Base-by-base conservation (phyloP, 768 basidiomycete genomes). In the Mycena latifolia region DNA sequence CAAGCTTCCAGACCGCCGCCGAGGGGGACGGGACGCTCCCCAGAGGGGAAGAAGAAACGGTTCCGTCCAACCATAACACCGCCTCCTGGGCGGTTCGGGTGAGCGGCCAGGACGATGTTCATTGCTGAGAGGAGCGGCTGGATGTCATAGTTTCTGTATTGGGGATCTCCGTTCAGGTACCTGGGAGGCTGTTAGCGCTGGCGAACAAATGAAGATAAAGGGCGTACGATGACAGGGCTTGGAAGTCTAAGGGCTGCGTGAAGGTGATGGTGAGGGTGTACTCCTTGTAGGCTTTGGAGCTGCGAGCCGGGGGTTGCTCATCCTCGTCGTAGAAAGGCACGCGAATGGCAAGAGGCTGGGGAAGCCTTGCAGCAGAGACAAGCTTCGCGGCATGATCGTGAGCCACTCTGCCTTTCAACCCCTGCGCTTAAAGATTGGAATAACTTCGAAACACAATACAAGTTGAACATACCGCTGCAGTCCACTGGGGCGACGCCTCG, bases 11-110 rank as follows among this genome's bases (percentile, higher is more conserved):
- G 76, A n/a, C 84, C 85, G 9, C 84, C 84, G 8, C 85, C 84
- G 35, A 88, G 78, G 79, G 82, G 61, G 77, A 88, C 73, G 77
- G 90, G 77, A 80, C 85, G 63, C 80, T 86, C 74, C 11, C 76
- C 75, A 5, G 74, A 69, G 6, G 79, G 80, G 79, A 91, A 91
- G 77, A 92, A 92, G 75, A 87, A 92, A 15, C 88, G 83, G 65
- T 89, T 89, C 55, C 85, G 79, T 2, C 90, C 90, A 14, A 91
- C 87, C 72, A 87, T 84, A n/a, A 88, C 81, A n/a, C 77, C 85
- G 76, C 90, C 77, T 74, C 83, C 77, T 1, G 82, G 78, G 33
- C 84, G 78, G 70, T 84, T 82, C 17, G 89, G 84, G 69, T 85
- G 81, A 53, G 88, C 82, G 52, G 87, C 84, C 7, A 92, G 76